phyloP scores from a whole-genome alignment of 805 yeast species.

The Barnettozyma salicaria region DNA sequence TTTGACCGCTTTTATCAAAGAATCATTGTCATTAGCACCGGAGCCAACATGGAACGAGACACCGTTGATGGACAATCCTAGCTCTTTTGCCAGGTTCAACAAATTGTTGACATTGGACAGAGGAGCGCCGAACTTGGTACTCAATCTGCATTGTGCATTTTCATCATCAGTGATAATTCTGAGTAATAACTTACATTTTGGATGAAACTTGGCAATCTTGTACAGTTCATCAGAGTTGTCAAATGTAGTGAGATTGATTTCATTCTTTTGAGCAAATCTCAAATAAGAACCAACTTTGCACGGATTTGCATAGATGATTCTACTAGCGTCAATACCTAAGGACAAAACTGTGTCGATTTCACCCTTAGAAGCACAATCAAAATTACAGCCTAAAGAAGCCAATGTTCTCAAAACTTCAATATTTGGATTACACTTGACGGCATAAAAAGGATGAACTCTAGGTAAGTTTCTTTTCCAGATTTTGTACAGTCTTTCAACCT shows the following conservation, averaged over 20 bases:
- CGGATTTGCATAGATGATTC: slow-evolving; percentile 89
- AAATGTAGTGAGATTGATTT: slow-evolving; percentile 74
- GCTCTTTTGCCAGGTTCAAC: slow-evolving; percentile 52
- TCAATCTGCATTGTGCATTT: slow-evolving; percentile 76
- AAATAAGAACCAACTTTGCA: slow-evolving; percentile 84
- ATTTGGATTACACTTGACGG: slow-evolving; percentile 91
- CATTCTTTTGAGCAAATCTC: slow-evolving; percentile 54
- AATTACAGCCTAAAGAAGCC: slow-evolving; percentile 60
- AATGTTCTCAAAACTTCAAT: slow-evolving; percentile 49
- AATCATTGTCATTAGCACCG: slow-evolving; percentile 70
- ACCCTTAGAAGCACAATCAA: slow-evolving; percentile 88
- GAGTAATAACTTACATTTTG: slow-evolving; percentile 62
- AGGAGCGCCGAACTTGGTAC: slow-evolving; percentile 85
- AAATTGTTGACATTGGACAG: slow-evolving; percentile 46
- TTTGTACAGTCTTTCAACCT: slow-evolving; percentile 52
- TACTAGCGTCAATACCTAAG: slow-evolving; percentile 55
- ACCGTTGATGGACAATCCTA: slow-evolving; percentile 66
- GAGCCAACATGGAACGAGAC: slow-evolving; percentile 96
- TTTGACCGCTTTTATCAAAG: slow-evolving; percentile 62
- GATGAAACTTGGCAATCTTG: slow-evolving; percentile 65
- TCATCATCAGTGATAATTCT: slow-evolving; percentile 89
- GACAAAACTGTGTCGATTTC: slow-evolving; percentile 67
- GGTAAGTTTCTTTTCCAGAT: slow-evolving; percentile 67
- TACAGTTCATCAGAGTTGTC: slow-evolving; percentile 82
- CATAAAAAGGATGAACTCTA: slow-evolving; percentile 79